Percentiles rank a stretch among this genome's conserved stretches.
phyloP scores from a whole-genome alignment of 2,329 filamentous ascomycete genomes.

The Sclerotinia subarctica region DNA sequence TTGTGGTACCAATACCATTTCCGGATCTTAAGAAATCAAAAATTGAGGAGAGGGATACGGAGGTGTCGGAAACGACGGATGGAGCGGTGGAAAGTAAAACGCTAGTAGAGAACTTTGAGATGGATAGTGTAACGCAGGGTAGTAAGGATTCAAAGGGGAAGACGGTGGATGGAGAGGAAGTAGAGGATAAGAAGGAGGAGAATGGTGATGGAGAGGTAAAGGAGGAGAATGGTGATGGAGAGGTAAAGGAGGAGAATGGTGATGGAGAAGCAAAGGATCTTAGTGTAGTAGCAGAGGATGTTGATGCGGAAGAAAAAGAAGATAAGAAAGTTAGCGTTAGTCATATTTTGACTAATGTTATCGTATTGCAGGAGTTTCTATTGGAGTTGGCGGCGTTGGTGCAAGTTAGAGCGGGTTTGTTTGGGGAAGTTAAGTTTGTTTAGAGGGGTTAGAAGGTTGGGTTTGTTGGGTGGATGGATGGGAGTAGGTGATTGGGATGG shows the following conservation, averaged over 20 bases:
- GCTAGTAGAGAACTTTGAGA: not conserved
- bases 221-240: not conserved
- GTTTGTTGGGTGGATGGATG: not conserved
- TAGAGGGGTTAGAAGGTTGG: slow-evolving; percentile 20
- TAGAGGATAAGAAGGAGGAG: not conserved
- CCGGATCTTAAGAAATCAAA: slow-evolving; percentile 40
- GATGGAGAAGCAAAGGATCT: not conserved
- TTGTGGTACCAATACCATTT: slow-evolving; percentile 49
- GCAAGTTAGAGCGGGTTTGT: slow-evolving; percentile 70
- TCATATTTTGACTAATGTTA: slow-evolving; percentile 74
- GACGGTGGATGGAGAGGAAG: slow-evolving; percentile 13
- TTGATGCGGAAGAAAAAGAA: slow-evolving; percentile 32
- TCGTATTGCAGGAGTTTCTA: slow-evolving; percentile 76
- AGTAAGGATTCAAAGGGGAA: slow-evolving; percentile 7
- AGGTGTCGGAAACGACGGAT: slow-evolving; percentile 1
- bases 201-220: slow-evolving; percentile 22
- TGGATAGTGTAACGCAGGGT: not conserved
- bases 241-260: too few species aligned
- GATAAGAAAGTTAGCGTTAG: slow-evolving; percentile 59
- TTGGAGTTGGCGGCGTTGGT: slow-evolving; percentile 72
- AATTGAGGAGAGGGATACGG: slow-evolving; percentile 30
- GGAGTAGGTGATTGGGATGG: not conserved
- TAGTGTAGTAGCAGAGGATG: slow-evolving; percentile 23
- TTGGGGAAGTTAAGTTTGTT: slow-evolving; percentile 69
- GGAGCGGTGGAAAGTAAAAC: slow-evolving; percentile 12